A percentile compares a stretch with the other conserved stretches of the same genome.
phyloP scores from a whole-genome alignment of 176 grass and related monocot genomes.

The Elaeis guineensis region DNA sequence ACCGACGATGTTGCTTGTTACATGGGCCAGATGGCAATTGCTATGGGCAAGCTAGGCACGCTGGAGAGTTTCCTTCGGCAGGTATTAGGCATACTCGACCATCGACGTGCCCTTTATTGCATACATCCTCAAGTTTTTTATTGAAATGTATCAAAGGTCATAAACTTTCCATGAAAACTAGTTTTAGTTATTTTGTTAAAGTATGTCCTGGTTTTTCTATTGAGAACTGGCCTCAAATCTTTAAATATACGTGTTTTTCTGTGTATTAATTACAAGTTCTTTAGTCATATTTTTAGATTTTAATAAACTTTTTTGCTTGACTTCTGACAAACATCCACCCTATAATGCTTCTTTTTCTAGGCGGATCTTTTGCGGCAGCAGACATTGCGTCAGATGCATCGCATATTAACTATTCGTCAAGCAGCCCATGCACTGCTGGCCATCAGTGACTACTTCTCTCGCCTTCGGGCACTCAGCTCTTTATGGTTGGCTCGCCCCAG shows the following conservation, averaged over 20 bases:
- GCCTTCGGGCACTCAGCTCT: constrained; percentile 75
- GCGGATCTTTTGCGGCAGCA: constrained; percentile 87
- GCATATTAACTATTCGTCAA: constrained; percentile 71
- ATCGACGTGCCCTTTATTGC: too few relatives aligned
- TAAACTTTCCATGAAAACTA: too few relatives aligned
- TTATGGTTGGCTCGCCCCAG: constrained; percentile 69
- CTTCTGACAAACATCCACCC: too few relatives aligned
- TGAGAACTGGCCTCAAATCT: too few relatives aligned
- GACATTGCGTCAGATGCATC: constrained; percentile 81
- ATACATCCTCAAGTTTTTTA: too few relatives aligned
- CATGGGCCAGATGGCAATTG: constrained; percentile 93
- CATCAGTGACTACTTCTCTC: constrained; percentile 84
- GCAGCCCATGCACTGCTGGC: constrained; percentile 72
- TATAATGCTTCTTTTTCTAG: constrained; percentile 12
- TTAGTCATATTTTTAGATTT: too few relatives aligned
- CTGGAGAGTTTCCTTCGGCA: constrained; percentile 85
- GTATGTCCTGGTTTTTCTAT: too few relatives aligned
- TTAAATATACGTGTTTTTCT: too few relatives aligned
- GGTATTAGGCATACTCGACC: constrained; percentile 17
- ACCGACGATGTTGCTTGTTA: constrained; percentile 63
- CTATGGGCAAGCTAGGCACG: constrained; percentile 75
- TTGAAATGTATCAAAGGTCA: too few relatives aligned
- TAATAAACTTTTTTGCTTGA: too few relatives aligned
- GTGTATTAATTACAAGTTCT: too few relatives aligned
- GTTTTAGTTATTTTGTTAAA: too few relatives aligned